A percentile compares a stretch with the other conserved stretches of the same genome.
Evolutionary conservation across 2,329 filamentous ascomycete species (phyloP).

Genomic region (Alternaria arborescens): DNA sequence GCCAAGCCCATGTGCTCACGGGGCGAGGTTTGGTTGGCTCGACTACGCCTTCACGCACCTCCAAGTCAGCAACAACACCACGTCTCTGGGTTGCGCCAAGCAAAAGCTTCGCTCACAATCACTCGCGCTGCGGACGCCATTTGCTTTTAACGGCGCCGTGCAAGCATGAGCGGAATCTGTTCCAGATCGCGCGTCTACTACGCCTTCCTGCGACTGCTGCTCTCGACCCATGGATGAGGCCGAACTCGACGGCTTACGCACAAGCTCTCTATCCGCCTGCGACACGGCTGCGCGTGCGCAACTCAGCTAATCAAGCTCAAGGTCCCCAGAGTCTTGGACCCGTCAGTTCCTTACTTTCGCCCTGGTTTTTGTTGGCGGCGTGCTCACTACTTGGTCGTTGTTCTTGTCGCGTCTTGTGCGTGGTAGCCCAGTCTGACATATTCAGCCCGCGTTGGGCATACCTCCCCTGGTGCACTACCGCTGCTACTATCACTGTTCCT

Average conservation of each 20-base stretch:
- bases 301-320: constrained; percentile 22
- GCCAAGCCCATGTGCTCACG: constrained; percentile 16
- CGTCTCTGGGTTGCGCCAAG: constrained; percentile 20
- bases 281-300: constrained; percentile 13
- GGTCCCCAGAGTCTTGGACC: constrained; percentile 8
- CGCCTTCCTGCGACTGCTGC: constrained; percentile 21
- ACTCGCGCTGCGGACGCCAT: constrained; percentile 11
- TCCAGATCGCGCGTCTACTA: constrained; percentile 27
- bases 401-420: constrained; percentile 7
- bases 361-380: constrained; percentile 2
- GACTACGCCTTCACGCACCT: not conserved
- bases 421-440: constrained; percentile 11
- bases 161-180: constrained; percentile 25
- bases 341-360: not conserved
- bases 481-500: not conserved
- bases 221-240: constrained; percentile 26
- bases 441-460: constrained; percentile 7
- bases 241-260: constrained; percentile 18
- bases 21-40: constrained; percentile 19
- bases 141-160: constrained; percentile 28
- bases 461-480: not conserved
- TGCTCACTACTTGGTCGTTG: not conserved
- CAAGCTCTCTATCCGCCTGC: constrained; percentile 21
- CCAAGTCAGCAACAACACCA: constrained; percentile 14
- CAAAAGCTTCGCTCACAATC: constrained; percentile 20